A percentile compares a stretch with the other conserved stretches of the same genome.
Conservation (phyloP, 345 rosid species). For the Eucalyptus rudis region DNA sequence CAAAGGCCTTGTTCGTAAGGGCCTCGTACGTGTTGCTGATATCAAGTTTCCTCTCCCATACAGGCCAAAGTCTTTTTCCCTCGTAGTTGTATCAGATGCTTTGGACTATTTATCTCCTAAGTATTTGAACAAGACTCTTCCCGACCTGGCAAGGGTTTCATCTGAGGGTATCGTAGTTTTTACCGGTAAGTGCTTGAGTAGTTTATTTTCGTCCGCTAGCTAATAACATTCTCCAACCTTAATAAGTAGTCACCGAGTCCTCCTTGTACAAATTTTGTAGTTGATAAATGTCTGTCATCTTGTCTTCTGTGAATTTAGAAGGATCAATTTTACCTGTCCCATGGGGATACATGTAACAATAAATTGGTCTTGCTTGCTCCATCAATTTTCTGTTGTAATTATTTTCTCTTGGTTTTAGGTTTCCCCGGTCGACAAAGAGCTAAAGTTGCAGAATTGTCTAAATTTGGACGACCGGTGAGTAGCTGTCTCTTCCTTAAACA, state of each 20-base stretch:
- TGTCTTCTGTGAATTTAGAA: not conserved
- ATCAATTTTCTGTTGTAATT: not conserved
- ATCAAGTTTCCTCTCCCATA: constrained; percentile 88
- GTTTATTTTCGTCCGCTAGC: not conserved
- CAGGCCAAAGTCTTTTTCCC: constrained; percentile 82
- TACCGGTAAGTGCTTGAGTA: constrained; percentile 37
- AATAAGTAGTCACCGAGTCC: not conserved
- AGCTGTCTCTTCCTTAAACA: not conserved
- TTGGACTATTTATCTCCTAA: constrained; percentile 87
- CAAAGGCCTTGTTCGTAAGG: constrained; percentile 72
- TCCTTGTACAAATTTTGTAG: not conserved
- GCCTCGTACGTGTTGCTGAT: constrained; percentile 88
- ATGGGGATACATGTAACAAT: not conserved
- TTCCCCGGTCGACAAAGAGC: constrained; percentile 76
- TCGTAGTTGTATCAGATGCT: constrained; percentile 89
- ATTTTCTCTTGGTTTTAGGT: constrained; percentile 24
- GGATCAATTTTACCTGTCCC: not conserved
- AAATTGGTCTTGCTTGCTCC: not conserved
- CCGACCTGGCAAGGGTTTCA: constrained; percentile 86
- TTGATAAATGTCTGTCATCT: not conserved
- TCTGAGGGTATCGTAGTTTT: constrained; percentile 64
- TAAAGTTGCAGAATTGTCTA: constrained; percentile 73
- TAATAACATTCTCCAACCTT: not conserved
- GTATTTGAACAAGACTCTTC: constrained; percentile 86
- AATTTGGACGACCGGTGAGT: constrained; percentile 91